Base-by-base conservation (phyloP, 768 basidiomycete species). In the Trichaptum fuscoviolaceum region DNA sequence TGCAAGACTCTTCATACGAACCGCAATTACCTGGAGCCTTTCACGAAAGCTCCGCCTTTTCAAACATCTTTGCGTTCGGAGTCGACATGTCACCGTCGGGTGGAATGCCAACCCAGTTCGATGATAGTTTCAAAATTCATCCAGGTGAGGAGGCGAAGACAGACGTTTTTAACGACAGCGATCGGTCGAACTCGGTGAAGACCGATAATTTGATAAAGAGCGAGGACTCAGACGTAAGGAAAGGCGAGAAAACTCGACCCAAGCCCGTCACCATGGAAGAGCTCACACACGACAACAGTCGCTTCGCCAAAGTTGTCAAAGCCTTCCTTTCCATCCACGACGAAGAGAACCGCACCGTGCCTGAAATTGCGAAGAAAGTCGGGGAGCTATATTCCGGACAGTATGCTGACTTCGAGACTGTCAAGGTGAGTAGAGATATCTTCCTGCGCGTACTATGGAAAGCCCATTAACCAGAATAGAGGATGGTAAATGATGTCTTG, bases 401-500 rank as follows among this genome's bases (percentile, higher is more conserved):
- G 23, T 61, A 61, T 34, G 59, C 59, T 24, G 59, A 61, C 15
- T 34, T 61, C 30, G 59, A 61, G 24, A 34, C 25, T 3, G 59
- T 61, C 17, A 61, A 61, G 59, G 59, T 61, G 23, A 61, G 59
- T 61, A 30, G 30, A 30, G 30, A 30, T 30, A 2, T 30, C 30
- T 30, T 8, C 4, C 59, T 34, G 59, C 59, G 25, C 9, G 25
- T 25, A 18, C 59, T 6, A 12, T 12, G 42, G 25, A 15, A 15
- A 17, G 25, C 24, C 24, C 23, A 24, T 25, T 61, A 25, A 25
- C 59, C 59, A 61, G 30, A 25, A 17, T 18, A 61, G 59, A 61
- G 59, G 30, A 61, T 61, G 59, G 59, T 61, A 15, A 61, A 61
- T 61, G 59, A 61, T 61, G 59, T 61, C 59, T 34, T 61, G 24